Evolutionary conservation across 2,329 filamentous ascomycete genomes (phyloP).

Genomic region (Blastomyces parvus): DNA sequence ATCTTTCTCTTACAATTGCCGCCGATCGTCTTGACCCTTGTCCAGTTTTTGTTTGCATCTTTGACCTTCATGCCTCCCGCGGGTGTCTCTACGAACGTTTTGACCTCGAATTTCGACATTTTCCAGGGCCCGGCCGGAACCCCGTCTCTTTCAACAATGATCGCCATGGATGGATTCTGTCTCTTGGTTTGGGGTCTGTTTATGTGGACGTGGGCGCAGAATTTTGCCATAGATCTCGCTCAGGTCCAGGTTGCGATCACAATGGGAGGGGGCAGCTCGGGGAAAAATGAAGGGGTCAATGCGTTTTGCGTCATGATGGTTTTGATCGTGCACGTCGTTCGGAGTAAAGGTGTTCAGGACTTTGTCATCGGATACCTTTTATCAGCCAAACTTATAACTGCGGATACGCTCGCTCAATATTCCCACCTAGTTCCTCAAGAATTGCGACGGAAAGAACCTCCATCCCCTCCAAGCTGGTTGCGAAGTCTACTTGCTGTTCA

Average conservation of each 20-base stretch:
- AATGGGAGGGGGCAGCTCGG: slow-evolving; percentile 63
- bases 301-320: slow-evolving; percentile 38
- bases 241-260: slow-evolving; percentile 91
- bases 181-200: slow-evolving; percentile 73
- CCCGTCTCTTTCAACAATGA: slow-evolving; percentile 73
- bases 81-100: slow-evolving; percentile 62
- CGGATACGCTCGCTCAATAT: slow-evolving; percentile 35
- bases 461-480: slow-evolving; percentile 38
- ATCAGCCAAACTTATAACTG: slow-evolving; percentile 36
- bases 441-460: slow-evolving; percentile 34
- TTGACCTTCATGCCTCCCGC: slow-evolving; percentile 84
- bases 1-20: slow-evolving; percentile 91
- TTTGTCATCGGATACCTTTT: slow-evolving; percentile 41
- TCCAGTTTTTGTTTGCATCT: slow-evolving; percentile 86
- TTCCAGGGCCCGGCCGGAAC: slow-evolving; percentile 80
- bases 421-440: slow-evolving; percentile 36
- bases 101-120: slow-evolving; percentile 78
- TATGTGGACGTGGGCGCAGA: slow-evolving; percentile 77
- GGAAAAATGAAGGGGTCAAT: slow-evolving; percentile 40
- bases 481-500: slow-evolving; percentile 41
- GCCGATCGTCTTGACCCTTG: slow-evolving; percentile 73
- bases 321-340: slow-evolving; percentile 37
- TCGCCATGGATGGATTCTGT: slow-evolving; percentile 74
- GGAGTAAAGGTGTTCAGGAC: slow-evolving; percentile 40
- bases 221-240: slow-evolving; percentile 78